Evolutionary conservation across 257 asterid genomes (phyloP).

Genomic region (Lavandula angustifolia): DNA sequence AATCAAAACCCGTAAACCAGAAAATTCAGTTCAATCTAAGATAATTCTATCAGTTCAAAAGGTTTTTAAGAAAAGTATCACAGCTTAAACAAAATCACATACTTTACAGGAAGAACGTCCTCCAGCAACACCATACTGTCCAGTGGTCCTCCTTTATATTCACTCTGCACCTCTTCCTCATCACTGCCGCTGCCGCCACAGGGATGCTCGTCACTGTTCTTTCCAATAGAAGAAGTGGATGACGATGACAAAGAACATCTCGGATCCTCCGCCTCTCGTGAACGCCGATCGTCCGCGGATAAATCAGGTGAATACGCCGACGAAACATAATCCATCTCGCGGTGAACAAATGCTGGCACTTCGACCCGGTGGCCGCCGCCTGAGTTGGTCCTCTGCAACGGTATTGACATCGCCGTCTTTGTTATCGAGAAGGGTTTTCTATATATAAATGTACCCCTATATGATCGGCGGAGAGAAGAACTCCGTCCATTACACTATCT

Average conservation of each 20-base stretch:
- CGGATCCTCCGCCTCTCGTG: slow-evolving; percentile 25
- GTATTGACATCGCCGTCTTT: slow-evolving; percentile 42
- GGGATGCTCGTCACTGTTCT: slow-evolving; percentile 48
- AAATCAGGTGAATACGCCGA: slow-evolving; percentile 39
- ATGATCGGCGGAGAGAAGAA: slow-evolving; percentile 22
- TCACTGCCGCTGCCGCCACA: slow-evolving; percentile 34
- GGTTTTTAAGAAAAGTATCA: background rate
- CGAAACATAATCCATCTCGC: slow-evolving; percentile 31
- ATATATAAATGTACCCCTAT: slow-evolving; percentile 16
- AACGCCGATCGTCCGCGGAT: slow-evolving; percentile 29
- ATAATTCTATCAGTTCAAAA: background rate
- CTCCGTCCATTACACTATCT: too few relatives aligned
- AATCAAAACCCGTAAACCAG: slow-evolving; percentile 27
- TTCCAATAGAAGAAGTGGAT: slow-evolving; percentile 51
- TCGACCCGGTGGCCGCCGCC: slow-evolving; percentile 45
- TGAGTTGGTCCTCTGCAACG: slow-evolving; percentile 46
- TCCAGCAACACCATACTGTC: slow-evolving; percentile 51
- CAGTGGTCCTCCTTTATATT: slow-evolving; percentile 46
- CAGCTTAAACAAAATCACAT: slow-evolving; percentile 20
- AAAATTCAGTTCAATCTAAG: slow-evolving; percentile 13
- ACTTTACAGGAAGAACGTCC: slow-evolving; percentile 55
- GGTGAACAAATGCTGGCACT: slow-evolving; percentile 39
- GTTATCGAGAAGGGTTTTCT: slow-evolving; percentile 20
- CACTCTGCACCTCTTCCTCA: slow-evolving; percentile 57
- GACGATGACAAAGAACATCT: slow-evolving; percentile 39